A percentile compares a stretch with the other conserved stretches of the same genome.
Conservation (phyloP, 75 land plant species). For the Selaginella tamariscina region DNA sequence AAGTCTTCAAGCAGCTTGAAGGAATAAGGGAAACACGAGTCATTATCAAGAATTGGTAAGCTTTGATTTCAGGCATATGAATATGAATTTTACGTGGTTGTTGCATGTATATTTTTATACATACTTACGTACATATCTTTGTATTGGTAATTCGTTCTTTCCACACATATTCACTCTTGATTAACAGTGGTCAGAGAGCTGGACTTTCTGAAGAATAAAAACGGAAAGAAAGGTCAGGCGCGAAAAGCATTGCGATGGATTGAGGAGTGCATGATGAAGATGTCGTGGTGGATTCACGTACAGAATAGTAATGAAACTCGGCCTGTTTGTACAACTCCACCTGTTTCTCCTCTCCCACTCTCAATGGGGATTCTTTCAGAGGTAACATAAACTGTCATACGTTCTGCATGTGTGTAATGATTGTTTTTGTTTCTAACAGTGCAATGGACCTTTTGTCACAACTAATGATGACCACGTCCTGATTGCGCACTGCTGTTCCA, state of each 20-base stretch:
- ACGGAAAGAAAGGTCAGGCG: constrained; percentile 25
- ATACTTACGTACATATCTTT: no score
- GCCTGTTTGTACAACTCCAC: constrained; percentile 52
- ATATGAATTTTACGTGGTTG: no score
- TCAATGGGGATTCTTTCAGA: not conserved
- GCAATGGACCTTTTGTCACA: constrained; percentile 41
- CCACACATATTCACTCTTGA: no score
- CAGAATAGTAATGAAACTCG: constrained; percentile 47
- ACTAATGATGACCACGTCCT: constrained; percentile 82
- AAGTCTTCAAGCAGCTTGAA: constrained; percentile 56
- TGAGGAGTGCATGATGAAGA: constrained; percentile 67
- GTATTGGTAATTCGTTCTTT: no score
- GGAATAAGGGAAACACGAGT: constrained; percentile 64
- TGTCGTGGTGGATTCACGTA: constrained; percentile 77
- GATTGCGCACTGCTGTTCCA: constrained; percentile 62
- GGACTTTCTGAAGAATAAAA: constrained; percentile 44
- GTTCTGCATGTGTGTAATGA: no score
- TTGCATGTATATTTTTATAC: no score
- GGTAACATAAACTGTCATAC: no score
- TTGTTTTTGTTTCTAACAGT: constrained; percentile 21
- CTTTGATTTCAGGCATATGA: no score
- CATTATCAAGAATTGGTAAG: constrained; percentile 66
- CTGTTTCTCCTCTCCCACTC: constrained; percentile 38
- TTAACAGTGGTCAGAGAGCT: constrained; percentile 75
- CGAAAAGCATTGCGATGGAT: constrained; percentile 55